Evolutionary conservation across 352 stramenopile genomes (phyloP).

Genomic region (Phytopythium boreale): DNA sequence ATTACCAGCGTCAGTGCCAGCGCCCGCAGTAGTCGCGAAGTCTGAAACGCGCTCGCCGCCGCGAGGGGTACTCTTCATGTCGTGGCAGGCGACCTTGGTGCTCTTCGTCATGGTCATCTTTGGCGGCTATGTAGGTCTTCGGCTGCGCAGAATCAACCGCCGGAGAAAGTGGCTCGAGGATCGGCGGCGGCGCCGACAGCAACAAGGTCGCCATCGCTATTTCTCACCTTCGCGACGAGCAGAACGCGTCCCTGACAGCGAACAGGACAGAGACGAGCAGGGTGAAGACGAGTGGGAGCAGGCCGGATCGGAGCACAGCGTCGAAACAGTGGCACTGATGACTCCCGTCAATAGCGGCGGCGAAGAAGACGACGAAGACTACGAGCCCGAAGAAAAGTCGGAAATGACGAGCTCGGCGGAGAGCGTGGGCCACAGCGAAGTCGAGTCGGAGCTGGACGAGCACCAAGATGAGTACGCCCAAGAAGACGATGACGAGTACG

Average conservation of each 20-base stretch:
- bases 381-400: conserved; percentile 12
- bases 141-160: conserved; percentile 44
- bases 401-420: neutral
- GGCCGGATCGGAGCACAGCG: conserved; percentile 13
- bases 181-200: conserved; percentile 30
- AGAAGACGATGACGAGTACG: neutral
- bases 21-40: neutral
- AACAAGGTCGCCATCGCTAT: conserved; percentile 7
- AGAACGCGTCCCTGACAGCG: neutral
- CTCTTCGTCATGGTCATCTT: conserved; percentile 37
- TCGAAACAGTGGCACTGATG: conserved; percentile 51
- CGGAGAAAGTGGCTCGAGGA: conserved; percentile 47
- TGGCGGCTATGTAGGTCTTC: conserved; percentile 39
- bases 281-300: conserved; percentile 25
- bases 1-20: neutral
- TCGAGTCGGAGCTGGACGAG: neutral
- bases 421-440: neutral
- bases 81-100: conserved; percentile 37
- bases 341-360: conserved; percentile 20
- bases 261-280: conserved; percentile 2
- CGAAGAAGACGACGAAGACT: conserved; percentile 18
- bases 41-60: neutral
- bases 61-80: conserved; percentile 22
- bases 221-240: neutral
- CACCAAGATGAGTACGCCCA: neutral